Percentiles rank a stretch among this genome's conserved stretches.
phyloP scores from a whole-genome alignment of 495 filamentous ascomycete species.

The Jackrogersella multiformis region DNA sequence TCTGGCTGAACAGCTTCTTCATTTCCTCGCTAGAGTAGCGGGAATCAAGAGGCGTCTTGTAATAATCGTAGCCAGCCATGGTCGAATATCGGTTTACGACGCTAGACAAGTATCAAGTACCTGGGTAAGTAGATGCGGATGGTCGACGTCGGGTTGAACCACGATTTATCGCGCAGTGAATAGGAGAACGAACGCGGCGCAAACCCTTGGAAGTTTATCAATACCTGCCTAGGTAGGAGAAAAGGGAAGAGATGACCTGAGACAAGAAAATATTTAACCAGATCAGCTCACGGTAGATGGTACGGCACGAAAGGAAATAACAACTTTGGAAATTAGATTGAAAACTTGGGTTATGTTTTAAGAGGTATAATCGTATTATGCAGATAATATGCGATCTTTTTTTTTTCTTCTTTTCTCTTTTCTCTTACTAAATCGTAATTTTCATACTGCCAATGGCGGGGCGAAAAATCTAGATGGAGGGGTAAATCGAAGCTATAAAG shows the following conservation, averaged over 20 bases:
- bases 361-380: slow-evolving; percentile 18
- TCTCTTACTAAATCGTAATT: slow-evolving; percentile 16
- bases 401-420: slow-evolving; percentile 8
- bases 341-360: slow-evolving; percentile 7
- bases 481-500: slow-evolving; percentile 18
- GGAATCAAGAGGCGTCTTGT: slow-evolving; percentile 75
- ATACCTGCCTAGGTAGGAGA: neutral
- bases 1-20: slow-evolving; percentile 72
- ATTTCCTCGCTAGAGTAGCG: slow-evolving; percentile 74
- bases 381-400: slow-evolving; percentile 11
- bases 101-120: neutral
- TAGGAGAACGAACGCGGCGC: neutral
- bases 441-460: slow-evolving; percentile 31
- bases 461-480: slow-evolving; percentile 34
- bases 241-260: slow-evolving; percentile 14
- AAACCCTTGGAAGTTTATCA: slow-evolving; percentile 25
- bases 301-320: slow-evolving; percentile 18
- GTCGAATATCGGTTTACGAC: neutral
- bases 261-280: slow-evolving; percentile 16
- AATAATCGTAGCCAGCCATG: slow-evolving; percentile 35
- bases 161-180: slow-evolving; percentile 28
- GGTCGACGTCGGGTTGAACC: slow-evolving; percentile 9
- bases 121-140: neutral
- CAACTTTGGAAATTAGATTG: slow-evolving; percentile 17
- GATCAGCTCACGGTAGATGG: slow-evolving; percentile 14